Conservation (phyloP, 139 green algal genomes). For the Micractinium sp. region DNA sequence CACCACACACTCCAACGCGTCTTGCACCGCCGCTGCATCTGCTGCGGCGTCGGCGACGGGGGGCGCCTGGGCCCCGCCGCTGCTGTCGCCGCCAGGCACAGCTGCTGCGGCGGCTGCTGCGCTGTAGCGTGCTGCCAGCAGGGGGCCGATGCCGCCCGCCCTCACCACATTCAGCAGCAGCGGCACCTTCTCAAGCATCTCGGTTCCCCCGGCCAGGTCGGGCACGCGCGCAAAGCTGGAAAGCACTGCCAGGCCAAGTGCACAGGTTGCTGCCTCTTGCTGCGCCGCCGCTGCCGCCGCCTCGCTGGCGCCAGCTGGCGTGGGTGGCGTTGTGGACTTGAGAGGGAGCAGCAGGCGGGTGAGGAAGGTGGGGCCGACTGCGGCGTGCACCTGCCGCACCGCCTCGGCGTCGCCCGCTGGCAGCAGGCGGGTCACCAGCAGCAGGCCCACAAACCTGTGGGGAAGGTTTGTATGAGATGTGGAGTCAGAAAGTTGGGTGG, state of each 20-base stretch:
- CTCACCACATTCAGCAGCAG: conserved; percentile 58
- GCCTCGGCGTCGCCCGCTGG: conserved; percentile 44
- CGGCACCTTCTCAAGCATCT: conserved; percentile 51
- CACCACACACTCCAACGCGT: conserved; percentile 68
- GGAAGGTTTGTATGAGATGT: neutral
- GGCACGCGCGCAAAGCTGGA: conserved; percentile 50
- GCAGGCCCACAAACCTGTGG: conserved; percentile 78
- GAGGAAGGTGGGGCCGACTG: conserved; percentile 68
- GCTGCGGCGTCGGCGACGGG: neutral
- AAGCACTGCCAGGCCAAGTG: conserved; percentile 63
- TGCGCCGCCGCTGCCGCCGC: conserved; percentile 11
- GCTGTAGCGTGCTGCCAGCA: conserved; percentile 1
- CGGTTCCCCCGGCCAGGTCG: conserved; percentile 48
- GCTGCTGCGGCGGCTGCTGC: neutral
- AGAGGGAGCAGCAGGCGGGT: conserved; percentile 74
- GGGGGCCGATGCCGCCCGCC: conserved; percentile 38
- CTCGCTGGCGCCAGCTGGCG: neutral
- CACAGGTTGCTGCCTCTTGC: conserved; percentile 31
- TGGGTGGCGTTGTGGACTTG: neutral
- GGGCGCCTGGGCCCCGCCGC: neutral
- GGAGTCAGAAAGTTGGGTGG: neutral
- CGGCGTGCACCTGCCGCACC: conserved; percentile 50
- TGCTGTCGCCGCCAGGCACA: too few species aligned
- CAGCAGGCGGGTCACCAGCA: conserved; percentile 76
- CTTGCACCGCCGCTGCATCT: conserved; percentile 40